A percentile compares a stretch with the other conserved stretches of the same genome.
These are phyloP conservation scores for Mucor saturninus DNA, from an alignment of 371 early-diverging fungal species.

Conservation along the genomic window DNA sequence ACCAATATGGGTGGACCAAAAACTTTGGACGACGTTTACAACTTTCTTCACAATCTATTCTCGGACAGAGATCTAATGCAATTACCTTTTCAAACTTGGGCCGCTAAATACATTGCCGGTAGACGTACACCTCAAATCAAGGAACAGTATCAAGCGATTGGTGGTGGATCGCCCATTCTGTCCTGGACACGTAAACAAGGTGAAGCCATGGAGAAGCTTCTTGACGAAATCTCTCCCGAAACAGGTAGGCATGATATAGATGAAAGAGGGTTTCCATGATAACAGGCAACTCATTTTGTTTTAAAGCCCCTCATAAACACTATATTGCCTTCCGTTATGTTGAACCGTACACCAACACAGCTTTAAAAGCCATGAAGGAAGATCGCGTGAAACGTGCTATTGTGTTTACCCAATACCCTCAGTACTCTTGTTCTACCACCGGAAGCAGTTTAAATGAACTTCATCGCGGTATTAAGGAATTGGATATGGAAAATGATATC, in stretches of 20 bases:
- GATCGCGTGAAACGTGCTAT: slow-evolving; percentile 88
- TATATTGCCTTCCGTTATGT: slow-evolving; percentile 96
- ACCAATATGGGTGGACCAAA: slow-evolving; percentile 96
- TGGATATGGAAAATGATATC: slow-evolving; percentile 69
- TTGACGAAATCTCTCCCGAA: slow-evolving; percentile 80
- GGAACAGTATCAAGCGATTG: slow-evolving; percentile 91
- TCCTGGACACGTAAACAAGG: slow-evolving; percentile 92
- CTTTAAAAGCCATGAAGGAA: slow-evolving; percentile 75
- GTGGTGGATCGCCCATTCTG: slow-evolving; percentile 94
- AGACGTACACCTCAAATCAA: slow-evolving; percentile 87
- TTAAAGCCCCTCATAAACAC: slow-evolving; percentile 82
- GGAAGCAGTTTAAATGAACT: slow-evolving; percentile 94
- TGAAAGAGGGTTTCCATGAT: neutral
- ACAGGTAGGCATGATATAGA: slow-evolving; percentile 49
- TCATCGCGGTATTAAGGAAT: slow-evolving; percentile 61
- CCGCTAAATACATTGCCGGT: slow-evolving; percentile 82
- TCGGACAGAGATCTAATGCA: slow-evolving; percentile 94
- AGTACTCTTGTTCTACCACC: slow-evolving; percentile 96
- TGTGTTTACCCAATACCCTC: slow-evolving; percentile 95
- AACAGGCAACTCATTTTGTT: slow-evolving; percentile 16
- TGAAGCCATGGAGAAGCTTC: slow-evolving; percentile 70
- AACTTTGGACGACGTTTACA: slow-evolving; percentile 77
- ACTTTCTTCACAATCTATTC: slow-evolving; percentile 87
- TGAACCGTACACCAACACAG: slow-evolving; percentile 76
- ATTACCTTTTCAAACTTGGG: slow-evolving; percentile 78